These are phyloP conservation scores for Yamadazyma insecticola DNA, from an alignment of 805 yeast genomes.

Conservation along the genomic window DNA sequence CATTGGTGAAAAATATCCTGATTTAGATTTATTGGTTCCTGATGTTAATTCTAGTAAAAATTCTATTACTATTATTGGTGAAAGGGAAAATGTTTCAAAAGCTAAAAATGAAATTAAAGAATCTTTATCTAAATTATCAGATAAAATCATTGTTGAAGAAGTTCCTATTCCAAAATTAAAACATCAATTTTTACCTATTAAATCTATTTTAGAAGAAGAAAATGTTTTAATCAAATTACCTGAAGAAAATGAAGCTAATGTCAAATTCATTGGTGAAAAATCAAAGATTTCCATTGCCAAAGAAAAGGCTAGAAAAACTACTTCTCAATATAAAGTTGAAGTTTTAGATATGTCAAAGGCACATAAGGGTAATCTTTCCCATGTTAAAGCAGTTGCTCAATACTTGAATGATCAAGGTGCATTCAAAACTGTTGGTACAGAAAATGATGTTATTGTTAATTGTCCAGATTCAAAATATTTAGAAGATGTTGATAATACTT, in stretches of 20 bases:
- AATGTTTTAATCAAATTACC: slow-evolving; percentile 59
- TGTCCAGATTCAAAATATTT: slow-evolving; percentile 38
- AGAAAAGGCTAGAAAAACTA: slow-evolving; percentile 52
- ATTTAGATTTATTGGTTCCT: slow-evolving; percentile 32
- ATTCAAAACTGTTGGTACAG: slow-evolving; percentile 38
- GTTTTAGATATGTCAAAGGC: slow-evolving; percentile 82
- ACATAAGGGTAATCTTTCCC: slow-evolving; percentile 72
- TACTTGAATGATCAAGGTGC: slow-evolving; percentile 53
- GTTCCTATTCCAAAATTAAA: slow-evolving; percentile 62
- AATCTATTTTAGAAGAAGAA: slow-evolving; percentile 47
- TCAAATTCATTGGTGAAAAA: slow-evolving; percentile 60
- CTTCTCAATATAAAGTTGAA: slow-evolving; percentile 58
- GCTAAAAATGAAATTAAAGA: slow-evolving; percentile 50
- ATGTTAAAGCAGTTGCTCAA: slow-evolving; percentile 71
- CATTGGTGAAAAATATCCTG: slow-evolving; percentile 17
- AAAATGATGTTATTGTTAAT: slow-evolving; percentile 31
- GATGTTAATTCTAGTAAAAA: slow-evolving; percentile 31
- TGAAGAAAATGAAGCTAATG: slow-evolving; percentile 39
- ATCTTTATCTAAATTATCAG: slow-evolving; percentile 40
- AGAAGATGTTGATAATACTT: slow-evolving; percentile 28
- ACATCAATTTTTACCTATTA: slow-evolving; percentile 64
- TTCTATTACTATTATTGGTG: slow-evolving; percentile 58
- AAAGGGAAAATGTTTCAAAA: slow-evolving; percentile 57
- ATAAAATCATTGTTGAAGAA: slow-evolving; percentile 46
- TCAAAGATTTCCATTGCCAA: slow-evolving; percentile 58